Conservation (phyloP, 1,284 basidiomycete species). For the Heterobasidion irregulare region DNA sequence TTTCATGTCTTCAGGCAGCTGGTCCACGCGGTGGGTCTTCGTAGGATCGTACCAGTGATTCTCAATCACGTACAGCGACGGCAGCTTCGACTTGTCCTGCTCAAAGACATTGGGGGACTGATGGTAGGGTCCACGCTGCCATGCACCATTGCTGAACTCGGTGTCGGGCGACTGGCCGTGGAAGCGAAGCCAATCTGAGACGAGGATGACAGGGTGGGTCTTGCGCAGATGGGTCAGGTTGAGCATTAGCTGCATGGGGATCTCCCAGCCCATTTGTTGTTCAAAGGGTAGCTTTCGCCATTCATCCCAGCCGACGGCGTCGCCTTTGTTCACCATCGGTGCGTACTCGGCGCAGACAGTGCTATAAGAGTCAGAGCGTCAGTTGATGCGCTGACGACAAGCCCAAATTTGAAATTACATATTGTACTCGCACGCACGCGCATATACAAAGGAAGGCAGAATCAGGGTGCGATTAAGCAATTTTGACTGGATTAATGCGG, state of each 20-base stretch:
- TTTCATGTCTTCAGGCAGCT: constrained; percentile 22
- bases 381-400: not conserved
- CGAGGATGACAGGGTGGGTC: constrained; percentile 28
- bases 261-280: constrained; percentile 30
- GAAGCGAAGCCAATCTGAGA: constrained; percentile 32
- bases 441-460: constrained; percentile 30
- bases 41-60: constrained; percentile 30
- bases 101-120: constrained; percentile 12
- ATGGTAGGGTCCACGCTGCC: constrained; percentile 25
- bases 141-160: constrained; percentile 29
- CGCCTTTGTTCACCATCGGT: constrained; percentile 14
- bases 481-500: constrained; percentile 25
- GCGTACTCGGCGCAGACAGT: constrained; percentile 12
- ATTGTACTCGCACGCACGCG: constrained; percentile 26
- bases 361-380: constrained; percentile 1
- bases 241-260: constrained; percentile 33
- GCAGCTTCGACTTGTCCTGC: constrained; percentile 8
- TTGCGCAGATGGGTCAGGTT: constrained; percentile 33
- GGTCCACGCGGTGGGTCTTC: constrained; percentile 26
- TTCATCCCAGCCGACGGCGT: constrained; percentile 25
- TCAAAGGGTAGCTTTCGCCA: constrained; percentile 32
- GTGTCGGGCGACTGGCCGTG: constrained; percentile 22
- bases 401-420: constrained; percentile 4
- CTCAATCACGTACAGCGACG: constrained; percentile 24
- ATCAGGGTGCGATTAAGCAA: constrained; percentile 29